Evolutionary conservation across 441 rosid genomes (phyloP).

Genomic region (Erodium moschatum): DNA sequence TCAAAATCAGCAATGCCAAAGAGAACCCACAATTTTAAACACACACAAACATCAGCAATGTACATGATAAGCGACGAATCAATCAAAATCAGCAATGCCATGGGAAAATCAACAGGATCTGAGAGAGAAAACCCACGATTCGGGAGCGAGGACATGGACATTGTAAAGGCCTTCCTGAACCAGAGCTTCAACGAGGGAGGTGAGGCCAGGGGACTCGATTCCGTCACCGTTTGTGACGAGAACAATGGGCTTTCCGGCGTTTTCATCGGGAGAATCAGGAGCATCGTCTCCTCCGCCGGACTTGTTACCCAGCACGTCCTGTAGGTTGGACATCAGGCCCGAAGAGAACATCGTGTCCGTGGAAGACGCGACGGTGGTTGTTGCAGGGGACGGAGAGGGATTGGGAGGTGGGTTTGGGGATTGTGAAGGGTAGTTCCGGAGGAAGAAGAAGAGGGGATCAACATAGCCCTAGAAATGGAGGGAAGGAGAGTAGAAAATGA

Average conservation of each 20-base stretch:
- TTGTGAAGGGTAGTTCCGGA: too few relatives aligned
- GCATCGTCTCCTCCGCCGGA: too few relatives aligned
- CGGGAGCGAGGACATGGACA: slow-evolving; percentile 93
- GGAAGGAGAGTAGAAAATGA: not conserved
- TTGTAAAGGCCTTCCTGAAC: slow-evolving; percentile 59
- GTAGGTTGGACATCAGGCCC: slow-evolving; percentile 72
- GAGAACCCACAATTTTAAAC: not conserved
- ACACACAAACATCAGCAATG: not conserved
- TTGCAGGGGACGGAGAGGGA: not conserved
- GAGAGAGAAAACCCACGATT: slow-evolving; percentile 53
- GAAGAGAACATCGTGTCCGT: slow-evolving; percentile 60
- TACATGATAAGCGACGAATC: too few relatives aligned
- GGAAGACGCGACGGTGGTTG: not conserved
- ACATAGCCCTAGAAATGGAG: slow-evolving; percentile 38
- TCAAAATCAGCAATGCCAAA: too few relatives aligned
- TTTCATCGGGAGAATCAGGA: slow-evolving; percentile 21
- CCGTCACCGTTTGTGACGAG: slow-evolving; percentile 85
- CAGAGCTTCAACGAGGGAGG: slow-evolving; percentile 77
- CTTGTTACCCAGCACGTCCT: slow-evolving; percentile 58
- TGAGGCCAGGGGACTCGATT: slow-evolving; percentile 83
- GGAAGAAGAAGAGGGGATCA: not conserved
- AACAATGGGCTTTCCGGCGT: slow-evolving; percentile 54
- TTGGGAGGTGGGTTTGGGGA: not conserved
- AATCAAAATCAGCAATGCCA: not conserved
- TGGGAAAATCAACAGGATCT: not conserved